Evolutionary conservation across 2,329 filamentous ascomycete species (phyloP).

Genomic region (Fusarium vanettenii): DNA sequence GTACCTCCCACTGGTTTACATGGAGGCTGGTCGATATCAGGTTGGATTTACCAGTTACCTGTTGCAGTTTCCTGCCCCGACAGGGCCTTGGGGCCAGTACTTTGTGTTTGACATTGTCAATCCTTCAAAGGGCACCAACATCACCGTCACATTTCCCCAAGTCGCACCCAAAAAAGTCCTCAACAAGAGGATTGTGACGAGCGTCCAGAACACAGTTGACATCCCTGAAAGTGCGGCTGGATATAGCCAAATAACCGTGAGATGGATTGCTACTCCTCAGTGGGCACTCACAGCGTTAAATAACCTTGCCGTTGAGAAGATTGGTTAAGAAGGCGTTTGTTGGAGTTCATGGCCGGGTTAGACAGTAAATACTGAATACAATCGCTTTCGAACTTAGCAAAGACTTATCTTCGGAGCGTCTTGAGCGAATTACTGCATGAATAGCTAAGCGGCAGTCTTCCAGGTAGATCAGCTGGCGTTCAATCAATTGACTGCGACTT

Average conservation of each 20-base stretch:
- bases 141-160: neutral
- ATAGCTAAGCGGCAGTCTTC: neutral
- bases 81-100: neutral
- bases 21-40: slow-evolving; percentile 13
- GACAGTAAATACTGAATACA: neutral
- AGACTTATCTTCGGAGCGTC: neutral
- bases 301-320: neutral
- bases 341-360: neutral
- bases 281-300: neutral
- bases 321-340: neutral
- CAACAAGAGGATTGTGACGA: neutral
- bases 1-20: slow-evolving; percentile 1
- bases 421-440: neutral
- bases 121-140: slow-evolving; percentile 6
- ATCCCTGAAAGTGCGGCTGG: slow-evolving; percentile 3
- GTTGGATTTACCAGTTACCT: neutral
- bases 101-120: slow-evolving; percentile 13
- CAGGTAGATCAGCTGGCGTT: neutral
- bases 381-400: neutral
- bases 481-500: neutral
- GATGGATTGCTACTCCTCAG: neutral
- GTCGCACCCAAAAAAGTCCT: neutral
- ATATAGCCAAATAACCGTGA: slow-evolving; percentile 9
- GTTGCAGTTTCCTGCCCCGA: neutral
- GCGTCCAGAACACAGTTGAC: neutral